Base-by-base conservation (phyloP, 2,329 filamentous ascomycete genomes). In the Chaetomium sp. region DNA sequence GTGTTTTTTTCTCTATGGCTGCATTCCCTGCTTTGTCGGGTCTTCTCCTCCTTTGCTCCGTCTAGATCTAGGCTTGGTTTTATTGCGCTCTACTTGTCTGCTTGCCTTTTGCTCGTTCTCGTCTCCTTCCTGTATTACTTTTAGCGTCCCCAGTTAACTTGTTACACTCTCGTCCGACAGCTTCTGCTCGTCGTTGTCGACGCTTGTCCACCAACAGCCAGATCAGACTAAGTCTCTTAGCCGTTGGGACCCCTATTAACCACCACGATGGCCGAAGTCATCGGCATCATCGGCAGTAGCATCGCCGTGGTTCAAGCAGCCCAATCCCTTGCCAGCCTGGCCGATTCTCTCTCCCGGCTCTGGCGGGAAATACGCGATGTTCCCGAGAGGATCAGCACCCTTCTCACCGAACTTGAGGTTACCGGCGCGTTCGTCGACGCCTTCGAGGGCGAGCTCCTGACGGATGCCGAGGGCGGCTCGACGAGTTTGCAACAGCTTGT, bases 351-450 rank as follows among this genome's bases (percentile, higher is more conserved):
- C 2, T 32, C 41, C 6, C 50, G 34, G 7, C 35, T 56, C 6
- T 56, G 50, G 54, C 19, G 12, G 8, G 50, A 54, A n/a, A 37
- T 57, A 6, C 38, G 34, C 3, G 55, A 57, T 14, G 55, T 51
- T 7, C 55, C 47, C 1, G 54, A 51, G 6, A 52, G 51, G 6
- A 52, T 57, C 6, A 42, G 6, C 8, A 5, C 42, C 4, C 49
- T 53, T 9, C 34, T 54, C 12, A 36, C 45, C 6, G 50, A 56
- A 6, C 36, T 52, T 8, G 34, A 48, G 37, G 9, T 52, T 6
- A 10, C 41, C 5, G 45, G 49, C 32, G 11, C 49, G 3, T 32
- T 49, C 2, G 50, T 53, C 34, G 36, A 9, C 12, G 38, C 36
- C 7, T 36, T 56, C 14, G 45, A 56, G 14, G 11, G 6, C 45